These are phyloP conservation scores for Skeletonema tropicum DNA, from an alignment of 108 stramenopile species.

Conservation along the genomic window DNA sequence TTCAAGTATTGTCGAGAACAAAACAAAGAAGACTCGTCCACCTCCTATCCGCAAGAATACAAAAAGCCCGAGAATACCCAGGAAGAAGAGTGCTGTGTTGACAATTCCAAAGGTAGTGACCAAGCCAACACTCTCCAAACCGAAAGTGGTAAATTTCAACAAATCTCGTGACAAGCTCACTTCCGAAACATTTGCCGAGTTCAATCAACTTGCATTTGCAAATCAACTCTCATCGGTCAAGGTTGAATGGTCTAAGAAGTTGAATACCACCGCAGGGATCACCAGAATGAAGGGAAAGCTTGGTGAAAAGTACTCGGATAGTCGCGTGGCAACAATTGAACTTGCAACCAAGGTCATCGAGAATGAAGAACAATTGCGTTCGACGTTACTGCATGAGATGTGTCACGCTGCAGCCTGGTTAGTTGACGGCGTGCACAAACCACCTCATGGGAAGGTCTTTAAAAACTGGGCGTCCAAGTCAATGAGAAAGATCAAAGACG, in stretches of 20 bases:
- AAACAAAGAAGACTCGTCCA: not conserved
- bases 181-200: constrained; percentile 51
- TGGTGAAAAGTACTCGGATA: constrained; percentile 12
- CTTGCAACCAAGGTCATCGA: constrained; percentile 90
- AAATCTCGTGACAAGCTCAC: constrained; percentile 59
- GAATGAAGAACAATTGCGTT: constrained; percentile 66
- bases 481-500: constrained; percentile 66
- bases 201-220: constrained; percentile 59
- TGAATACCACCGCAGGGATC: constrained; percentile 86
- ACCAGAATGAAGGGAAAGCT: constrained; percentile 62
- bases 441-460: constrained; percentile 84
- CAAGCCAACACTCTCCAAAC: not conserved
- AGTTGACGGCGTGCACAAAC: constrained; percentile 81
- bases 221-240: constrained; percentile 47
- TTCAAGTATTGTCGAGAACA: constrained; percentile 4
- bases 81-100: too few species aligned
- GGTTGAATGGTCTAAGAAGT: constrained; percentile 81
- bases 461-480: constrained; percentile 87
- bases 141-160: constrained; percentile 33
- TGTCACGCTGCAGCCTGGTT: constrained; percentile 96
- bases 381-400: constrained; percentile 93
- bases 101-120: not conserved
- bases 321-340: constrained; percentile 73
- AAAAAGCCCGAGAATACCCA: constrained; percentile 5
- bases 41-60: constrained; percentile 5